These are phyloP conservation scores for Poteriospumella lacustris DNA, from an alignment of 108 stramenopile species.

Conservation along the genomic window DNA sequence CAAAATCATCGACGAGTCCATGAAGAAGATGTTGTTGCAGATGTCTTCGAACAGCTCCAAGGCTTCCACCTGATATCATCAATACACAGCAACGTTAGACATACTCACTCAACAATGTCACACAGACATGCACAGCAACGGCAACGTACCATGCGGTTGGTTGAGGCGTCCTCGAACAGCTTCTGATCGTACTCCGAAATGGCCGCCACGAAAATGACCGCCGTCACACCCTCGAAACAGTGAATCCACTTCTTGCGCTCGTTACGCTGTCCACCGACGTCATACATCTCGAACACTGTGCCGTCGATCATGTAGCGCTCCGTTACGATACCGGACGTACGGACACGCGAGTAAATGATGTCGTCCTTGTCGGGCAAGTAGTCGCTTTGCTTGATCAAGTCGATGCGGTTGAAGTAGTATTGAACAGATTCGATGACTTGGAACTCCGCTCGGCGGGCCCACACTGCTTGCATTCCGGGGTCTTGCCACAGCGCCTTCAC, in stretches of 20 bases:
- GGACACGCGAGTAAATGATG: slow-evolving; percentile 53
- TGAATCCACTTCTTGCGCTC: slow-evolving; percentile 64
- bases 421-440: slow-evolving; percentile 58
- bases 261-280: slow-evolving; percentile 60
- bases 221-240: slow-evolving; percentile 65
- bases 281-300: slow-evolving; percentile 56
- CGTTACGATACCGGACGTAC: slow-evolving; percentile 56
- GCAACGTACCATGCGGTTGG: slow-evolving; percentile 50
- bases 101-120: not conserved
- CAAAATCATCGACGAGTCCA: slow-evolving; percentile 83
- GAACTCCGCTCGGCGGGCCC: slow-evolving; percentile 50
- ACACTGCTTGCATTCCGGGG: slow-evolving; percentile 44
- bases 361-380: slow-evolving; percentile 52
- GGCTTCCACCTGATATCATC: slow-evolving; percentile 55
- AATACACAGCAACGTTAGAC: not conserved
- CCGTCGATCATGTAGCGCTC: slow-evolving; percentile 55
- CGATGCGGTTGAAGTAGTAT: slow-evolving; percentile 57
- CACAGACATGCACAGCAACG: not conserved
- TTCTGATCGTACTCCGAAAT: slow-evolving; percentile 67
- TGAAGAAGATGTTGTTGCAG: slow-evolving; percentile 87
- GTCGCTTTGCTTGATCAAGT: slow-evolving; percentile 46
- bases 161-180: slow-evolving; percentile 54
- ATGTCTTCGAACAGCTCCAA: slow-evolving; percentile 68
- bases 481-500: slow-evolving; percentile 51
- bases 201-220: slow-evolving; percentile 68